Evolutionary conservation across 2,329 filamentous ascomycete species (phyloP).

Genomic region (Alternaria metachromatica): DNA sequence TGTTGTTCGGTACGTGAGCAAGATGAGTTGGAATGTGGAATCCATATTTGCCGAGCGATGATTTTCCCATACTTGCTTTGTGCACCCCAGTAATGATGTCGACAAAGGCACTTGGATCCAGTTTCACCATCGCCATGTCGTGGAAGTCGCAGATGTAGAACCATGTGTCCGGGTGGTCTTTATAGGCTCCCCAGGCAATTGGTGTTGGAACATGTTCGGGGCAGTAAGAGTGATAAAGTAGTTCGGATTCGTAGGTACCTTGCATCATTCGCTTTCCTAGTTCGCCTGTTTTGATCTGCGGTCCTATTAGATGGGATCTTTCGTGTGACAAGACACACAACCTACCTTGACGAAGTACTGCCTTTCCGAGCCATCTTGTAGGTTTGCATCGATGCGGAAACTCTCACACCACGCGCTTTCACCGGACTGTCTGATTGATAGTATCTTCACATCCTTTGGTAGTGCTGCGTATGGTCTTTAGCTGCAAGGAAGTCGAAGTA

Average conservation of each 20-base stretch:
- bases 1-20: neutral
- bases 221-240: neutral
- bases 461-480: neutral
- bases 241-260: neutral
- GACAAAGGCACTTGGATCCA: neutral
- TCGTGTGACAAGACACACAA: neutral
- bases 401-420: neutral
- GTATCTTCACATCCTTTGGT: neutral
- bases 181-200: neutral
- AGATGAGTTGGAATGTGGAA: neutral
- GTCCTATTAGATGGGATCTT: neutral
- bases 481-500: neutral
- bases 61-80: neutral
- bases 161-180: neutral
- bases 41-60: neutral
- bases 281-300: neutral
- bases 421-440: neutral
- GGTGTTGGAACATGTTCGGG: neutral
- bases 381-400: neutral
- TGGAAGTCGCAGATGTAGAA: neutral
- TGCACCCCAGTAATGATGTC: neutral
- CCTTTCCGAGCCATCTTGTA: neutral
- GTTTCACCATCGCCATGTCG: neutral
- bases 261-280: neutral
- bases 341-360: neutral